phyloP scores from a whole-genome alignment of 2,329 filamentous ascomycete species.

The Chaetoscypha palmicola region DNA sequence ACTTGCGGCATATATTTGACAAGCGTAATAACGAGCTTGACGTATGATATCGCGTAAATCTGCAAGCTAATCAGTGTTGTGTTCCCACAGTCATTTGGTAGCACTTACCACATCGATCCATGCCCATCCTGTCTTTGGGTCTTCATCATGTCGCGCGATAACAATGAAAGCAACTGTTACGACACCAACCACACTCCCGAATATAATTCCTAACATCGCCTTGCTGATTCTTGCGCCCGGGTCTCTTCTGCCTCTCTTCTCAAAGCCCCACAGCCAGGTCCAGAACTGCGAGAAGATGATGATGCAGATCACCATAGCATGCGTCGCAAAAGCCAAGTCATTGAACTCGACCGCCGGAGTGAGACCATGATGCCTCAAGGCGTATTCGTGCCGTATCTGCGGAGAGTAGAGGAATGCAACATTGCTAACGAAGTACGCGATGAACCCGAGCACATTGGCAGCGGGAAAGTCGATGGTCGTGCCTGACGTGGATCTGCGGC shows the following conservation, averaged over 20 bases:
- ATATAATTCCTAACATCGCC: conserved; percentile 61
- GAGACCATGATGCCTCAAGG: conserved; percentile 65
- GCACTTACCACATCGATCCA: conserved; percentile 49
- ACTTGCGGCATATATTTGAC: conserved; percentile 92
- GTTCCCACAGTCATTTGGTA: neutral
- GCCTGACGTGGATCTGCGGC: conserved; percentile 69
- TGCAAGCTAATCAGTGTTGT: conserved; percentile 5
- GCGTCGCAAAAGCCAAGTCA: conserved; percentile 80
- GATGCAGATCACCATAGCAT: conserved; percentile 66
- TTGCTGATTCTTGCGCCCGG: conserved; percentile 50
- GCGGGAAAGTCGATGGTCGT: conserved; percentile 83
- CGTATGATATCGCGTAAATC: conserved; percentile 67
- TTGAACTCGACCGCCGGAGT: conserved; percentile 83
- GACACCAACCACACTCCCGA: conserved; percentile 57
- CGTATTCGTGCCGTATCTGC: conserved; percentile 74
- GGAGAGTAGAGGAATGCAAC: conserved; percentile 63
- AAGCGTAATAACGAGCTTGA: conserved; percentile 82
- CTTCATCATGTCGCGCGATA: conserved; percentile 30
- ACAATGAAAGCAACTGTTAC: conserved; percentile 42
- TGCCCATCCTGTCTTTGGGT: conserved; percentile 46
- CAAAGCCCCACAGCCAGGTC: conserved; percentile 68
- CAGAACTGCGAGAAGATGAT: conserved; percentile 74
- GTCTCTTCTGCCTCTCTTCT: conserved; percentile 41
- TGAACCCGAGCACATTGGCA: conserved; percentile 64
- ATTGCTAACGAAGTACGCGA: conserved; percentile 46